A percentile compares a stretch with the other conserved stretches of the same genome.
Conservation (phyloP, 257 asterid species). For the Verbascum thapsus region DNA sequence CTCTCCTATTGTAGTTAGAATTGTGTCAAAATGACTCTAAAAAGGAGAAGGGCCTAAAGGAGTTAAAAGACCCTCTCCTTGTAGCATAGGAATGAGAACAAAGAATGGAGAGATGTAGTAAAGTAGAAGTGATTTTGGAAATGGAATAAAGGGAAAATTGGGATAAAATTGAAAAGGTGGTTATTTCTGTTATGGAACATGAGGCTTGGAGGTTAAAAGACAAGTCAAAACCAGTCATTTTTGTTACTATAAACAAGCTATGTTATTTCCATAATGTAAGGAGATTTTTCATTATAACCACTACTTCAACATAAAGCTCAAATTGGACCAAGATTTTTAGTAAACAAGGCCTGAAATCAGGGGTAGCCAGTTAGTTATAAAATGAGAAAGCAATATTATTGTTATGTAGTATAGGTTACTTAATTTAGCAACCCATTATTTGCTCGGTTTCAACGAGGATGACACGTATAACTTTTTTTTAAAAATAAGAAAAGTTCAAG, state of each 20-base stretch:
- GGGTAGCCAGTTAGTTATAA: no score
- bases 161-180: slow-evolving; percentile 26
- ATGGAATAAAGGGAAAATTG: background rate
- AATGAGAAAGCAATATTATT: no score
- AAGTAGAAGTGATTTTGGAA: background rate
- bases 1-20: background rate
- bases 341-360: background rate
- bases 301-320: slow-evolving; percentile 5
- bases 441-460: no score
- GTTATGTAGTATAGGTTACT: no score
- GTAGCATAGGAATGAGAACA: slow-evolving; percentile 21
- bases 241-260: background rate
- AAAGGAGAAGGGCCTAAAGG: slow-evolving; percentile 31
- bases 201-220: slow-evolving; percentile 28
- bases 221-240: slow-evolving; percentile 27
- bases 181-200: slow-evolving; percentile 32
- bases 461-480: no score
- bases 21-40: no score
- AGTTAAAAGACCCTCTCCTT: slow-evolving; percentile 37
- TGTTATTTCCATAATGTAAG: slow-evolving; percentile 18
- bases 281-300: slow-evolving; percentile 23
- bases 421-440: no score
- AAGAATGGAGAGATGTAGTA: background rate
- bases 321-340: background rate
- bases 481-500: no score